A percentile compares a stretch with the other conserved stretches of the same genome.
These are phyloP conservation scores for Amanita exitialis DNA, from an alignment of 768 basidiomycete species.

Conservation along the genomic window DNA sequence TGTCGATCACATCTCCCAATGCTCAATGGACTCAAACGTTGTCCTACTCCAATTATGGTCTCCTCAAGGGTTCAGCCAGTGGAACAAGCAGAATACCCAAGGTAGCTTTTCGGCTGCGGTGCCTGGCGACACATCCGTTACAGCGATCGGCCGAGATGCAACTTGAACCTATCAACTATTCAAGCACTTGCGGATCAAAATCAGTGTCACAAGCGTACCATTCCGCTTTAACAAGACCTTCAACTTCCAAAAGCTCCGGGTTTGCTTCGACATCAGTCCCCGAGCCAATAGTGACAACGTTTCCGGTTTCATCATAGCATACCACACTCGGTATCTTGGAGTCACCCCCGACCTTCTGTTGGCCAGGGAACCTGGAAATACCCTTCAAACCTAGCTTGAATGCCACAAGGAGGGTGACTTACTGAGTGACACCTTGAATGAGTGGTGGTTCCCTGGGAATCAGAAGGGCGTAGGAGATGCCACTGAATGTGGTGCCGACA, in stretches of 20 bases:
- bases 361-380: neutral
- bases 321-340: constrained; percentile 7
- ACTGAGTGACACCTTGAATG: constrained; percentile 30
- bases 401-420: constrained; percentile 3
- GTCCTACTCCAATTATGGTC: neutral
- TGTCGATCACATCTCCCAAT: neutral
- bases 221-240: neutral
- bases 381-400: neutral
- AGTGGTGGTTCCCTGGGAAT: constrained; percentile 19
- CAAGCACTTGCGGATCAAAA: neutral
- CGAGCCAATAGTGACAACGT: neutral
- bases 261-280: constrained; percentile 1
- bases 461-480: constrained; percentile 24
- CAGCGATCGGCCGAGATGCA: neutral
- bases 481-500: constrained; percentile 41
- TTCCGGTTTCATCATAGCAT: constrained; percentile 3
- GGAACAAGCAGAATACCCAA: constrained; percentile 2
- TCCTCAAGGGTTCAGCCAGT: neutral
- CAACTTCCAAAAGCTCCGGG: neutral
- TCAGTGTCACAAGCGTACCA: neutral
- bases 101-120: neutral
- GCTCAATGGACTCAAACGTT: neutral
- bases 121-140: neutral
- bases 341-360: neutral
- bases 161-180: neutral